Evolutionary conservation across 164 flowering plant genomes (phyloP).

Genomic region (Tetracentron sinense): DNA sequence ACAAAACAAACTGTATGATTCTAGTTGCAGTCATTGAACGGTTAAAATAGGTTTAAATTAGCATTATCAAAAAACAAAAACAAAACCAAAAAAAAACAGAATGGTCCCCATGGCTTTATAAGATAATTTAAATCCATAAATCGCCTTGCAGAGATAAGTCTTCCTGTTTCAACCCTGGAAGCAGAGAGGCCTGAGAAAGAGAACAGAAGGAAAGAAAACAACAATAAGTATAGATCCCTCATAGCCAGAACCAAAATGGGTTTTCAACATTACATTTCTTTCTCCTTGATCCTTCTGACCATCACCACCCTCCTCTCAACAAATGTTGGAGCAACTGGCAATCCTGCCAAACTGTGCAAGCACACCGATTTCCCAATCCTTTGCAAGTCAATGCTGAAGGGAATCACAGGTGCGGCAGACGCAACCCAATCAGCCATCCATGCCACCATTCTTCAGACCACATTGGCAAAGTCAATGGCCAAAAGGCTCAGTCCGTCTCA

Average conservation of each 20-base stretch:
- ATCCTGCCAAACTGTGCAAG: conserved; percentile 9
- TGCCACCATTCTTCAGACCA: conserved; percentile 2
- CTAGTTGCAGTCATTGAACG: too few species aligned
- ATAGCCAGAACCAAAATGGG: background rate
- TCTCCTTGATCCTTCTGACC: conserved; percentile 15
- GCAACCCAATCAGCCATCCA: conserved; percentile 9
- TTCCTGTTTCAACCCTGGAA: background rate
- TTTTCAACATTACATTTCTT: too few species aligned
- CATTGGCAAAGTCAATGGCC: background rate
- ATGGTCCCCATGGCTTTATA: too few species aligned
- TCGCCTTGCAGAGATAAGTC: background rate
- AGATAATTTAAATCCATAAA: background rate
- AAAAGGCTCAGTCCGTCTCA: background rate
- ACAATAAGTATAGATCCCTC: background rate
- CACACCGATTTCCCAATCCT: conserved; percentile 15
- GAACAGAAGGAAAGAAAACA: background rate
- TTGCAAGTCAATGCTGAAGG: background rate
- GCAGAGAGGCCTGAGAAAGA: background rate
- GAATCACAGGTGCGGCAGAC: background rate
- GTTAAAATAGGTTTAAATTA: too few species aligned
- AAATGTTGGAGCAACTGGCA: background rate
- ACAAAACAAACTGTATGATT: too few species aligned
- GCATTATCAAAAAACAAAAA: too few species aligned
- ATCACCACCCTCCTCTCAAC: conserved; percentile 4
- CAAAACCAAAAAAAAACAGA: too few species aligned